Percentiles rank a stretch among this genome's conserved stretches.
Evolutionary conservation across 208 protist species (phyloP).

Genomic region (Zelonia costaricensis): DNA sequence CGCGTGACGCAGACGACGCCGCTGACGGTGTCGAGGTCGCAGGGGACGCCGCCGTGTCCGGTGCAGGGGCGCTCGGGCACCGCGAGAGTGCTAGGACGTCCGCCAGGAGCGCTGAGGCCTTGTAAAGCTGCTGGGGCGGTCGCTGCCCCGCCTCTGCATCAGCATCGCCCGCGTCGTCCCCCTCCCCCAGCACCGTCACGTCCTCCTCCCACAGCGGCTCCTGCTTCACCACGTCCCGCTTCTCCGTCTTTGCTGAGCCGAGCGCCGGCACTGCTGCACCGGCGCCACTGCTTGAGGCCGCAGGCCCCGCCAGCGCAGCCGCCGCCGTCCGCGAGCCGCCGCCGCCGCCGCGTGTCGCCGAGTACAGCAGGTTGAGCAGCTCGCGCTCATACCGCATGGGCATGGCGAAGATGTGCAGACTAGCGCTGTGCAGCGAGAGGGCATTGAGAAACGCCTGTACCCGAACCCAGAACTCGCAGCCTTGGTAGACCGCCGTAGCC

Average conservation of each 20-base stretch:
- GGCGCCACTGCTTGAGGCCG: neutral
- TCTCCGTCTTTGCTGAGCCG: slow-evolving; percentile 4
- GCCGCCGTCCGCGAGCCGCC: neutral
- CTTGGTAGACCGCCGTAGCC: slow-evolving; percentile 40
- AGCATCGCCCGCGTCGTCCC: neutral
- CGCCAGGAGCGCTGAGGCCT: slow-evolving; percentile 30
- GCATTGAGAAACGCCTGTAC: slow-evolving; percentile 70
- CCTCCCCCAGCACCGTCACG: neutral
- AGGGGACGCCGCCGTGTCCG: neutral
- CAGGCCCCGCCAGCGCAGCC: neutral
- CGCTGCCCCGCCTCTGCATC: neutral
- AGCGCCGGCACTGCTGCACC: neutral
- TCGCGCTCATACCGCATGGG: slow-evolving; percentile 73
- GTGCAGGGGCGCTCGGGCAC: slow-evolving; percentile 14
- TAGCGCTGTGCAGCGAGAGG: slow-evolving; percentile 61
- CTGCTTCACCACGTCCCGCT: slow-evolving; percentile 8
- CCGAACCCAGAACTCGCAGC: slow-evolving; percentile 71
- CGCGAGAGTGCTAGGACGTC: slow-evolving; percentile 48
- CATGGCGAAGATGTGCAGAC: slow-evolving; percentile 53
- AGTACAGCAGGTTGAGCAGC: slow-evolving; percentile 64
- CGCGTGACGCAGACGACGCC: slow-evolving; percentile 1
- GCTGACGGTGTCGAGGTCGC: neutral
- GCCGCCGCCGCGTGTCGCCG: slow-evolving; percentile 20
- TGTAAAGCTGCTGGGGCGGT: slow-evolving; percentile 21
- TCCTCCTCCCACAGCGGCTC: slow-evolving; percentile 29